A percentile compares a stretch with the other conserved stretches of the same genome.
These are phyloP conservation scores for Euphorbia peplus DNA, from an alignment of 345 rosid species.

Conservation along the genomic window DNA sequence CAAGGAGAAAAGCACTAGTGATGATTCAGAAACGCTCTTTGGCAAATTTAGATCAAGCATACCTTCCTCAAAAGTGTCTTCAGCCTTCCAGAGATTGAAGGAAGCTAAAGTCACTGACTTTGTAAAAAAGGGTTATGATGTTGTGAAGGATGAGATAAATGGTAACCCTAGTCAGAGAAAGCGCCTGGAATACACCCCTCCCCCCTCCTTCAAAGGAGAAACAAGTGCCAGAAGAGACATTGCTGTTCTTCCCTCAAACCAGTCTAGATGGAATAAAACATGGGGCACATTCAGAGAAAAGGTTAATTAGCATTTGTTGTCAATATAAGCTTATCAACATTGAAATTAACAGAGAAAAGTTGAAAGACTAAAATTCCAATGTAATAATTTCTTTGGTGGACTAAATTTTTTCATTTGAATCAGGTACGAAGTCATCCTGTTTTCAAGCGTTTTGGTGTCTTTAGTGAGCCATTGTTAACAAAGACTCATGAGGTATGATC, in stretches of 20 bases:
- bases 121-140: constrained; percentile 83
- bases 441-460: constrained; percentile 60
- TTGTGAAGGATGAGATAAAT: constrained; percentile 77
- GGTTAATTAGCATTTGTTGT: constrained; percentile 32
- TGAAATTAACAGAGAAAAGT: neutral
- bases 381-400: constrained; percentile 2
- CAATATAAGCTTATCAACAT: neutral
- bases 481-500: constrained; percentile 83
- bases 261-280: constrained; percentile 69
- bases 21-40: constrained; percentile 53
- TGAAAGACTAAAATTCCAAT: neutral
- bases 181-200: constrained; percentile 76
- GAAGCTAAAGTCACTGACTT: constrained; percentile 66
- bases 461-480: constrained; percentile 82
- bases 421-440: constrained; percentile 75
- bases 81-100: constrained; percentile 61
- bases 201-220: constrained; percentile 60
- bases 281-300: constrained; percentile 69
- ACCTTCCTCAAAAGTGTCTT: constrained; percentile 62
- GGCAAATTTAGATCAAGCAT: constrained; percentile 59
- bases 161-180: constrained; percentile 63
- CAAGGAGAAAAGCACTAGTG: constrained; percentile 42
- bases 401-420: constrained; percentile 4
- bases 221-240: constrained; percentile 78
- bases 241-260: constrained; percentile 55